Percentiles rank a stretch among this genome's conserved stretches.
Evolutionary conservation across 2,329 filamentous ascomycete genomes (phyloP).

Genomic region (Biscogniauxia sp.): DNA sequence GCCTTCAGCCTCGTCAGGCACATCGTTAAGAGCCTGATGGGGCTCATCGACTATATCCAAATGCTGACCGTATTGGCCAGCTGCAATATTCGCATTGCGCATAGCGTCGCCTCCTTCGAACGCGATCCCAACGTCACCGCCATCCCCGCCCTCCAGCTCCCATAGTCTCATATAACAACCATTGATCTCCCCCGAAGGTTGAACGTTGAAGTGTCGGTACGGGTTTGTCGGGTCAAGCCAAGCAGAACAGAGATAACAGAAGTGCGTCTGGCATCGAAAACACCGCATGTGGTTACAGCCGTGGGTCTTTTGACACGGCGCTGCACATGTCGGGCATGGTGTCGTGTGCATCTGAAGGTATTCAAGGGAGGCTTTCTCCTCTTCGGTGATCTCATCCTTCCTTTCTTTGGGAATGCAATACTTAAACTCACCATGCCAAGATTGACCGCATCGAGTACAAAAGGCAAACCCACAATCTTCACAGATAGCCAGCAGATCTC

Average conservation of each 20-base stretch:
- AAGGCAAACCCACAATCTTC: slow-evolving; percentile 90
- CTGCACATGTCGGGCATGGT: slow-evolving; percentile 82
- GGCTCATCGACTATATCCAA: slow-evolving; percentile 26
- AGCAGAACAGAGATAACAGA: slow-evolving; percentile 90
- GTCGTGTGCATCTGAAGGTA: slow-evolving; percentile 82
- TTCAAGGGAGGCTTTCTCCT: slow-evolving; percentile 82
- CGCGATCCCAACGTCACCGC: slow-evolving; percentile 47
- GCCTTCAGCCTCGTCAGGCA: slow-evolving; percentile 32
- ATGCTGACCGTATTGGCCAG: slow-evolving; percentile 24
- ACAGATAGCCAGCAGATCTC: slow-evolving; percentile 75
- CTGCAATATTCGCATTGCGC: slow-evolving; percentile 15
- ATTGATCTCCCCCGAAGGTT: slow-evolving; percentile 49
- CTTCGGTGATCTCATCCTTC: slow-evolving; percentile 70
- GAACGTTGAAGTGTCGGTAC: slow-evolving; percentile 82
- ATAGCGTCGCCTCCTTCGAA: slow-evolving; percentile 39
- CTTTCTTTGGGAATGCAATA: slow-evolving; percentile 67
- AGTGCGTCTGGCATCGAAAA: slow-evolving; percentile 84
- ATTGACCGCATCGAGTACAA: slow-evolving; percentile 65
- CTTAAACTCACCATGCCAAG: slow-evolving; percentile 89
- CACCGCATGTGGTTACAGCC: slow-evolving; percentile 98
- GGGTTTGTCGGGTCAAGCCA: slow-evolving; percentile 81
- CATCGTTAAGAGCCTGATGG: slow-evolving; percentile 26
- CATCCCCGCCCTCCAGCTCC: slow-evolving; percentile 84
- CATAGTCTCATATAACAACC: slow-evolving; percentile 83
- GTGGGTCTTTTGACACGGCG: slow-evolving; percentile 83